Evolutionary conservation across 2,329 filamentous ascomycete species (phyloP).

Genomic region (Hypoxylon sp.): DNA sequence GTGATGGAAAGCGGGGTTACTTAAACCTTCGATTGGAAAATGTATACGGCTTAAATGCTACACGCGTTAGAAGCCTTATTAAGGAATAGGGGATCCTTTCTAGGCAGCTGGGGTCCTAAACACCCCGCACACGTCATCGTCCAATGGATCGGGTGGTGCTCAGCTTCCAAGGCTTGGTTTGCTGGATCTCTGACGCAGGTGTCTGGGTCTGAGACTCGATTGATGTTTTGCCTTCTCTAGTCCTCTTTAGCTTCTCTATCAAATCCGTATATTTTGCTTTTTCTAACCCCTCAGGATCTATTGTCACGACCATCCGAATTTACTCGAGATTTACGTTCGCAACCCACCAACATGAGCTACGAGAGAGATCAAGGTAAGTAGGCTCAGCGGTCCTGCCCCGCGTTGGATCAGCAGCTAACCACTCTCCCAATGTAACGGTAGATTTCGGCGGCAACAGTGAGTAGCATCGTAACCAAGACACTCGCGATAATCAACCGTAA

Average conservation of each 20-base stretch:
- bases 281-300: background rate
- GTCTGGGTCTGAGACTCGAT: constrained; percentile 38
- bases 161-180: constrained; percentile 20
- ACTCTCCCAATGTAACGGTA: constrained; percentile 38
- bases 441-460: constrained; percentile 52
- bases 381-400: constrained; percentile 30
- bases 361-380: constrained; percentile 45
- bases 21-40: constrained; percentile 1
- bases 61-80: background rate
- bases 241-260: constrained; percentile 1
- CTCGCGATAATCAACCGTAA: background rate
- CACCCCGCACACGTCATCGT: constrained; percentile 52
- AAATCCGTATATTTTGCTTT: constrained; percentile 12
- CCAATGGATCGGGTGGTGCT: constrained; percentile 31
- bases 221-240: constrained; percentile 21
- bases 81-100: constrained; percentile 8
- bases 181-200: constrained; percentile 43
- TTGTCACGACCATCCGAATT: background rate
- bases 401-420: constrained; percentile 39
- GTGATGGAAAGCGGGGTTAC: background rate
- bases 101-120: constrained; percentile 19
- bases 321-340: background rate
- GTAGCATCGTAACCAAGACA: constrained; percentile 5
- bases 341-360: constrained; percentile 24
- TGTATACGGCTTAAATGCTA: constrained; percentile 1